Evolutionary conservation across 768 basidiomycete genomes (phyloP).

Genomic region (Pleurotus pulmonarius): DNA sequence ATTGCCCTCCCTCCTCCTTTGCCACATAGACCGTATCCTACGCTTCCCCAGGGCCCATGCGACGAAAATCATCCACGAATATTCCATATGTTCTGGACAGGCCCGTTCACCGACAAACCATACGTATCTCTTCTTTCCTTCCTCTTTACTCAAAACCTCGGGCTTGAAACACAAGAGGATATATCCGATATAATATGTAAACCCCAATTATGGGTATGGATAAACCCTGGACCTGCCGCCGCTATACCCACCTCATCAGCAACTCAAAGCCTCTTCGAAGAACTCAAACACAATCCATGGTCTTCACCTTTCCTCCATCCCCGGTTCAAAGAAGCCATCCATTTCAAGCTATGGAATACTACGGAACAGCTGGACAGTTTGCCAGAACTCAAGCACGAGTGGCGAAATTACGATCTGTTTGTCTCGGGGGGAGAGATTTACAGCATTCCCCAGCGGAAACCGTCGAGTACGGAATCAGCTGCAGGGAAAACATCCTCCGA

Average conservation of each 20-base stretch:
- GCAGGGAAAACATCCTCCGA: slow-evolving; percentile 15
- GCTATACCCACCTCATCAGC: slow-evolving; percentile 84
- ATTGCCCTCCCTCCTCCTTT: slow-evolving; percentile 46
- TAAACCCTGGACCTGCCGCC: slow-evolving; percentile 96
- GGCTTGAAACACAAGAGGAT: slow-evolving; percentile 60
- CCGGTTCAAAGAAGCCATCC: slow-evolving; percentile 86
- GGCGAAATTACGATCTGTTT: slow-evolving; percentile 80
- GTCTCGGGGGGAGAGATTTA: slow-evolving; percentile 82
- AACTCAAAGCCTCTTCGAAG: slow-evolving; percentile 74
- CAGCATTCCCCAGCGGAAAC: slow-evolving; percentile 49
- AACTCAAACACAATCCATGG: slow-evolving; percentile 87
- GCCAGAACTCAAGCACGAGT: slow-evolving; percentile 86
- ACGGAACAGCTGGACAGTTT: slow-evolving; percentile 94
- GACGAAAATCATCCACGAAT: slow-evolving; percentile 82
- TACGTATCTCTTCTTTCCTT: slow-evolving; percentile 94
- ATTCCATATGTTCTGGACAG: slow-evolving; percentile 99
- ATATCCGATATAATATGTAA: slow-evolving; percentile 64
- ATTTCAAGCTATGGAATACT: slow-evolving; percentile 98
- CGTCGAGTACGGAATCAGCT: slow-evolving; percentile 19
- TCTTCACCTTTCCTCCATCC: slow-evolving; percentile 92
- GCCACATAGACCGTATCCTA: slow-evolving; percentile 53
- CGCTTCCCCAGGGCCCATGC: slow-evolving; percentile 55
- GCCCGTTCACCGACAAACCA: slow-evolving; percentile 97
- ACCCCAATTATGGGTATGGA: slow-evolving; percentile 97
- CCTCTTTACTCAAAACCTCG: slow-evolving; percentile 93